phyloP scores from a whole-genome alignment of 192 early-diverging fungal genomes.

The Podila horticola region DNA sequence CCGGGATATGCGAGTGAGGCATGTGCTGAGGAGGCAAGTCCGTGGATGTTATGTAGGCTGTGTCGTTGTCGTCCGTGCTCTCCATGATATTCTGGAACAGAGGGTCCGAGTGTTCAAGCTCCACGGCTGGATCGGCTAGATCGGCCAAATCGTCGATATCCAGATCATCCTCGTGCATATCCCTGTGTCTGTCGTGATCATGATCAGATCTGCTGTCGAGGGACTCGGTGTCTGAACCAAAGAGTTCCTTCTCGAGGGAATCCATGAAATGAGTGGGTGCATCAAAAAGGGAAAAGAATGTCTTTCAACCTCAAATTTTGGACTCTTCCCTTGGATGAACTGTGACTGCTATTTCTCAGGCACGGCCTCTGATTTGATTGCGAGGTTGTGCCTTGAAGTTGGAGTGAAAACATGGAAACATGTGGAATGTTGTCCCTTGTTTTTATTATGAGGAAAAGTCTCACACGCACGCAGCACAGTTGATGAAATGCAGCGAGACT shows the following conservation, averaged over 20 bases:
- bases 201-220: neutral
- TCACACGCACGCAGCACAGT: no score
- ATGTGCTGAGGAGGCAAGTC: conserved; percentile 7
- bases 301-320: no score
- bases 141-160: conserved; percentile 1
- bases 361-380: no score
- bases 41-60: neutral
- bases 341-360: no score
- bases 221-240: conserved; percentile 28
- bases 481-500: no score
- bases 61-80: conserved; percentile 1
- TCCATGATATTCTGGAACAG: conserved; percentile 46
- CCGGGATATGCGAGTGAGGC: conserved; percentile 18
- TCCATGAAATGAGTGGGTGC: conserved; percentile 8
- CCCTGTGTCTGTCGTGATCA: neutral
- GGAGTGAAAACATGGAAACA: no score
- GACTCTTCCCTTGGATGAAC: no score
- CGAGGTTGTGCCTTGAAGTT: no score
- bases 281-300: no score
- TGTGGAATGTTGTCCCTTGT: no score
- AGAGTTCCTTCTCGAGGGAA: conserved; percentile 27
- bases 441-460: no score
- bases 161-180: neutral
- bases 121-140: neutral
- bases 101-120: conserved; percentile 3